A percentile compares a stretch with the other conserved stretches of the same genome.
Conservation (phyloP, 352 stramenopile genomes). For the Globisporangium solare region DNA sequence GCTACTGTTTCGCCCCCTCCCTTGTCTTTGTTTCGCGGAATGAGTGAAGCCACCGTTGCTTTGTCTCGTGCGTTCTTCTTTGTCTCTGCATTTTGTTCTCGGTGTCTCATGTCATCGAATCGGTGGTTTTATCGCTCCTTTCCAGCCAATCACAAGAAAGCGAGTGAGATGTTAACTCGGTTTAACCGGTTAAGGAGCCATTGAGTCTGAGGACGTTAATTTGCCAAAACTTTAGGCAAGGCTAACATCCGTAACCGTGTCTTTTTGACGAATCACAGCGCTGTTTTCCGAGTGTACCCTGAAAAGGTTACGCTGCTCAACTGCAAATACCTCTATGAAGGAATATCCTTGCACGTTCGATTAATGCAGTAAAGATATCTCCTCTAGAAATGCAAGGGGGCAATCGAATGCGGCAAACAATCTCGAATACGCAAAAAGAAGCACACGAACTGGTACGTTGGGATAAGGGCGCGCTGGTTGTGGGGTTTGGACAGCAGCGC, state of each 20-base stretch:
- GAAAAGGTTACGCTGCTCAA: neutral
- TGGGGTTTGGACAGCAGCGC: too few species aligned
- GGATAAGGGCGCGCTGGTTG: too few species aligned
- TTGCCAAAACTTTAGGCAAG: neutral
- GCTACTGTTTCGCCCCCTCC: neutral
- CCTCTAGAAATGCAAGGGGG: neutral
- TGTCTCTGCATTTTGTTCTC: too few species aligned
- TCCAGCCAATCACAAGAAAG: neutral
- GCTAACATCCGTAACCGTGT: too few species aligned
- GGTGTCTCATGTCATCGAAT: constrained; percentile 7
- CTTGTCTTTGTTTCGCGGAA: neutral
- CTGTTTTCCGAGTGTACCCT: neutral
- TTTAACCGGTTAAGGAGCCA: neutral
- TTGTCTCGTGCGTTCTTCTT: neutral
- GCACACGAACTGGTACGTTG: constrained; percentile 2
- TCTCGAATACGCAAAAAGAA: constrained; percentile 7
- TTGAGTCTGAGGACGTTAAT: neutral
- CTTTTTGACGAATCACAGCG: neutral
- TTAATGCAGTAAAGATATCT: neutral
- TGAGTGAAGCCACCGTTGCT: neutral
- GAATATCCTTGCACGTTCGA: neutral
- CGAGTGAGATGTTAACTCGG: neutral
- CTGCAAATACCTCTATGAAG: too few species aligned
- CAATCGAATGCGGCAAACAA: constrained; percentile 5
- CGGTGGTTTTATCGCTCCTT: neutral